phyloP scores from a whole-genome alignment of 176 grass and related monocot species.

The bread wheat (Triticum aestivum) region IWGSC_CS_RefSeq_v2.1 NC_057810.1:595817059-595817558 shows the following conservation, averaged over 20 bases:
- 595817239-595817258: slow-evolving; percentile 97
- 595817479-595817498: slow-evolving; percentile 74
- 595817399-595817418: slow-evolving; percentile 92
- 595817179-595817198: slow-evolving; percentile 80
- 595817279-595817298: slow-evolving; percentile 47
- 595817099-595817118: slow-evolving; percentile 65
- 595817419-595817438: slow-evolving; percentile 60
- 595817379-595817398: slow-evolving; percentile 61
- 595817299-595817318: slow-evolving; percentile 56
- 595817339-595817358: slow-evolving; percentile 75
- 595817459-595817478: slow-evolving; percentile 68
- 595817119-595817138: slow-evolving; percentile 98
- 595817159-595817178: slow-evolving; percentile 71
- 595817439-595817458: slow-evolving; percentile 52
- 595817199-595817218: slow-evolving; percentile 47
- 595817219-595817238: slow-evolving; percentile 87
- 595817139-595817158: slow-evolving; percentile 88
- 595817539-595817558: slow-evolving; percentile 62
- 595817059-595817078: slow-evolving; percentile 67
- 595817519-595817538: slow-evolving; percentile 77
- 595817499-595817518: slow-evolving; percentile 52
- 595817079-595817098: slow-evolving; percentile 60
- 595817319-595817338: slow-evolving; percentile 72
- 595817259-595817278: slow-evolving; percentile 29
- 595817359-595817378: slow-evolving; percentile 87